Conservation (phyloP, 495 filamentous ascomycete species). For the Staphylotrichum tortipilum region DNA sequence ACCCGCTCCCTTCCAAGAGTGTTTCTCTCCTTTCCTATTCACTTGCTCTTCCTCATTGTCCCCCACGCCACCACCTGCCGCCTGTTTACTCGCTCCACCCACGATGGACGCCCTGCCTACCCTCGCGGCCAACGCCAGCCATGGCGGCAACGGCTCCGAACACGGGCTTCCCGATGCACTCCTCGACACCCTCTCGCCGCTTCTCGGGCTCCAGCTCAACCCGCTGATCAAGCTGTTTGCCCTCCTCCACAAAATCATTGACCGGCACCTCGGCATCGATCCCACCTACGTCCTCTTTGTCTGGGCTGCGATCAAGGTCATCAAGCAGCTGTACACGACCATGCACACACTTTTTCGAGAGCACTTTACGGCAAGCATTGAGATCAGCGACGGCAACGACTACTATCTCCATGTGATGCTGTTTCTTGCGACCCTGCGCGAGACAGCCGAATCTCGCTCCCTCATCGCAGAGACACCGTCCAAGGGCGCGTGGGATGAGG, state of each 20-base stretch:
- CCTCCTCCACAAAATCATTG: constrained; percentile 23
- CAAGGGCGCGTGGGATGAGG: constrained; percentile 44
- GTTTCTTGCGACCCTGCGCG: constrained; percentile 49
- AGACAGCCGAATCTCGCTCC: constrained; percentile 42
- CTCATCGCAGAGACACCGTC: constrained; percentile 50
- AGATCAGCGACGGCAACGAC: constrained; percentile 48
- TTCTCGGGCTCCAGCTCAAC: constrained; percentile 24
- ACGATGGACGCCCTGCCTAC: constrained; percentile 17
- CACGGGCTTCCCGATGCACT: constrained; percentile 11
- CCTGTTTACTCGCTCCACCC: no score
- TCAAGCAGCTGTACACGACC: constrained; percentile 21
- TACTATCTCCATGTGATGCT: constrained; percentile 52
- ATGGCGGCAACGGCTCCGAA: constrained; percentile 5
- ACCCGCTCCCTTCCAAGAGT: no score
- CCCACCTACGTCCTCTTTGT: constrained; percentile 30
- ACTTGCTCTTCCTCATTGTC: no score
- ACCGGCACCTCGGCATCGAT: constrained; percentile 31
- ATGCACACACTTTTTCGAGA: constrained; percentile 23
- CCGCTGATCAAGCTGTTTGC: constrained; percentile 20
- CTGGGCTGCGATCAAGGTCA: constrained; percentile 32
- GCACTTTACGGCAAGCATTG: constrained; percentile 47
- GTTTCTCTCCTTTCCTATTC: no score
- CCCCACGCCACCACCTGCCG: no score
- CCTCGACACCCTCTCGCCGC: constrained; percentile 19
- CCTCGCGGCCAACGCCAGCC: constrained; percentile 15